Evolutionary conservation across 78 protist species (phyloP).

Genomic region (Chrysochromulina tobinii): DNA sequence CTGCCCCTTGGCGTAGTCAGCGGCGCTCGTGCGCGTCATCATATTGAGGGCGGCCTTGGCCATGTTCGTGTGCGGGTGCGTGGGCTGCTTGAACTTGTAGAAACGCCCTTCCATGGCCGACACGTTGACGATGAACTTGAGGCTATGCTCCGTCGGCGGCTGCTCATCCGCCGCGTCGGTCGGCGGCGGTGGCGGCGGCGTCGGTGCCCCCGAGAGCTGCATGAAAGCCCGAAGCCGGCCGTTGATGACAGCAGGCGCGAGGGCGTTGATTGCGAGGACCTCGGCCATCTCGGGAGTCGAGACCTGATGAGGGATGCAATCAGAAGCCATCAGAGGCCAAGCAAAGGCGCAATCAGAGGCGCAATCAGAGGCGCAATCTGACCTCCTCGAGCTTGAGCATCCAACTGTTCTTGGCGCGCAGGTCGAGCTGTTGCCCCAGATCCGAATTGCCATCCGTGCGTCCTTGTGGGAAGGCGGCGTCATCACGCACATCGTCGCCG

Average conservation of each 20-base stretch:
- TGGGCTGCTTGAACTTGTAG: slow-evolving; percentile 58
- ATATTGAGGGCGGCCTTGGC: slow-evolving; percentile 85
- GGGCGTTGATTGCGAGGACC: slow-evolving; percentile 46
- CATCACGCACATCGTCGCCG: no score
- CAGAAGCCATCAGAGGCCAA: no score
- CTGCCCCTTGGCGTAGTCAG: slow-evolving; percentile 60
- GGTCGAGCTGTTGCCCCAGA: slow-evolving; percentile 62
- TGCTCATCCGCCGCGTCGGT: neutral
- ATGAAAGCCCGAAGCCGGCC: slow-evolving; percentile 40
- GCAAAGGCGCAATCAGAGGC: no score
- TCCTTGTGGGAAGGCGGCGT: no score
- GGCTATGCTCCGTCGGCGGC: no score
- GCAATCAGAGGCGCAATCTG: no score
- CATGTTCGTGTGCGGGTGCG: slow-evolving; percentile 96
- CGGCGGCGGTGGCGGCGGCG: no score
- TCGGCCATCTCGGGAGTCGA: slow-evolving; percentile 55
- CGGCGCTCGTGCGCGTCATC: slow-evolving; percentile 84
- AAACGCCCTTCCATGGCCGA: slow-evolving; percentile 89
- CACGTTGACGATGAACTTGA: slow-evolving; percentile 82
- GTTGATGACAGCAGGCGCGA: slow-evolving; percentile 67
- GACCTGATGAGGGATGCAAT: slow-evolving; percentile 30
- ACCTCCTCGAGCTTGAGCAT: neutral
- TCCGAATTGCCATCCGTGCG: no score
- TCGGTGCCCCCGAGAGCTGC: slow-evolving; percentile 15
- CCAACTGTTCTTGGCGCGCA: slow-evolving; percentile 42